phyloP scores from a whole-genome alignment of 106 monocot genomes.

The Platanthera guangdongensis region DNA sequence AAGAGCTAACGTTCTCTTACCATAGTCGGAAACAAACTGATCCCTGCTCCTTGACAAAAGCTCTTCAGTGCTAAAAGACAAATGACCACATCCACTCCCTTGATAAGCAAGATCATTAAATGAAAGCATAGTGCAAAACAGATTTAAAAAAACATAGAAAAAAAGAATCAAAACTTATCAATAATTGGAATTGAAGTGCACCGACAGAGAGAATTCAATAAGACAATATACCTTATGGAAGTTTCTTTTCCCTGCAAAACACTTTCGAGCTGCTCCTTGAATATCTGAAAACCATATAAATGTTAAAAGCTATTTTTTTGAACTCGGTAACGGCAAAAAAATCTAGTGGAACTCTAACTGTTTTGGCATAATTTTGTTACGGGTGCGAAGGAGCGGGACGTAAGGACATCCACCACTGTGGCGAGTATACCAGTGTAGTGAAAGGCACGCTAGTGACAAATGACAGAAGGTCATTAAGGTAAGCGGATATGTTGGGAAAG shows the following conservation, averaged over 20 bases:
- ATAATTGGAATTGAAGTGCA: background rate
- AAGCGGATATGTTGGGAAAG: no score
- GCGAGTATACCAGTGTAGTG: no score
- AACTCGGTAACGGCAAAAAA: background rate
- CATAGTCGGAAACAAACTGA: conserved; percentile 60
- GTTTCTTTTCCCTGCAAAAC: conserved; percentile 43
- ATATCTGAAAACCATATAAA: conserved; percentile 40
- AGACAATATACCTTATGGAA: conserved; percentile 49
- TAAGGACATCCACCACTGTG: no score
- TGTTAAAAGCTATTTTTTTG: background rate
- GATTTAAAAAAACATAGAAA: background rate
- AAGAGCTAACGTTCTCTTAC: conserved; percentile 25
- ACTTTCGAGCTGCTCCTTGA: conserved; percentile 66
- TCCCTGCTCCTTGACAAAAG: conserved; percentile 70
- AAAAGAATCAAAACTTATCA: background rate
- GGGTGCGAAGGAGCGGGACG: no score
- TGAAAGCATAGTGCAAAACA: background rate
- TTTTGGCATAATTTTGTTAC: background rate
- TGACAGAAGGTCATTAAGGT: no score
- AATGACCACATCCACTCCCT: conserved; percentile 11
- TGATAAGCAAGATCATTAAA: conserved; percentile 12
- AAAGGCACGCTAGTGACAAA: no score
- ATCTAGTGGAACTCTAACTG: background rate
- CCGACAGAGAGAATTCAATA: background rate
- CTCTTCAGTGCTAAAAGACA: conserved; percentile 55